phyloP scores from a whole-genome alignment of 768 basidiomycete genomes.

The Lactarius vividus region DNA sequence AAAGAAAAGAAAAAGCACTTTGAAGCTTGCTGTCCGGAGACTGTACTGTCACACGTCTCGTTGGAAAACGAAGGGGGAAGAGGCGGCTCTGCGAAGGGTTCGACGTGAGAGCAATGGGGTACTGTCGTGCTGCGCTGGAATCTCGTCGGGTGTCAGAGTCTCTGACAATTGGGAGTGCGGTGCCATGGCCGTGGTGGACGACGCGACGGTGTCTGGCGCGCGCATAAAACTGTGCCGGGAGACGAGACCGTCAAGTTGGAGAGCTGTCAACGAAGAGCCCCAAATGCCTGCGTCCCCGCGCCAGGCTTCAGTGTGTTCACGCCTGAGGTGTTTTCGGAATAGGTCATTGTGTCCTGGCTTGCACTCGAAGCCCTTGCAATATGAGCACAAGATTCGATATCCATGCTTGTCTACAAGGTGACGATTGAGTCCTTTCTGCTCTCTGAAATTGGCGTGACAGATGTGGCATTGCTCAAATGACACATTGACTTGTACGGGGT shows the following conservation, averaged over 20 bases:
- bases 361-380: background rate
- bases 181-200: background rate
- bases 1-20: too few relatives aligned
- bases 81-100: too few relatives aligned
- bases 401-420: background rate
- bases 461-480: too few relatives aligned
- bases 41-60: too few relatives aligned
- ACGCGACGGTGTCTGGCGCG: background rate
- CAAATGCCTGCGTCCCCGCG: background rate
- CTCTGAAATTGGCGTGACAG: too few relatives aligned
- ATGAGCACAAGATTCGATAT: background rate
- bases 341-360: too few relatives aligned
- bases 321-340: background rate
- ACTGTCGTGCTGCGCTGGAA: too few relatives aligned
- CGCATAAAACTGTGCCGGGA: background rate
- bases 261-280: rapidly evolving
- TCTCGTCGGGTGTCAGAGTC: background rate
- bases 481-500: too few relatives aligned
- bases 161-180: background rate
- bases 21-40: too few relatives aligned
- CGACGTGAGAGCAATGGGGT: too few relatives aligned
- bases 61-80: too few relatives aligned
- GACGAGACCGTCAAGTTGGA: background rate
- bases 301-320: background rate
- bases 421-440: too few relatives aligned